phyloP scores from a whole-genome alignment of 805 yeast genomes.

The Lipomyces mesembrius region DNA sequence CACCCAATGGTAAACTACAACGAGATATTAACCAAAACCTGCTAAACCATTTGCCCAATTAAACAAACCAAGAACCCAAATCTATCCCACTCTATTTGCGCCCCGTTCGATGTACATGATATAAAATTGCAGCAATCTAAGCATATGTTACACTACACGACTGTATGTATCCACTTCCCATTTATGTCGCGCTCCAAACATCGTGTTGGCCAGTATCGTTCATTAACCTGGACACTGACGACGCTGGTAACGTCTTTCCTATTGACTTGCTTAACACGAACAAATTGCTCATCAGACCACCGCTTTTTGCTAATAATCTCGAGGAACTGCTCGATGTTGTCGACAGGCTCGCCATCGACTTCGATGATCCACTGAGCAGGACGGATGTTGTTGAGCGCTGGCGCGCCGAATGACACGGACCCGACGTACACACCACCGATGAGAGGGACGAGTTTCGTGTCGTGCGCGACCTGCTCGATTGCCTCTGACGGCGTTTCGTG shows the following conservation, averaged over 20 bases:
- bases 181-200: conserved; percentile 16
- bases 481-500: conserved; percentile 33
- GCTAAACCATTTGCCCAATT: not conserved
- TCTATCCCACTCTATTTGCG: not conserved
- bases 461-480: conserved; percentile 34
- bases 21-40: not conserved
- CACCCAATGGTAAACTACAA: not conserved
- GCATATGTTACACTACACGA: conserved; percentile 7
- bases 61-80: conserved; percentile 1
- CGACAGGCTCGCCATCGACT: conserved; percentile 56
- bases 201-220: conserved; percentile 36
- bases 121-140: not conserved
- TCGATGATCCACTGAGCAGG: conserved; percentile 79
- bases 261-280: conserved; percentile 37
- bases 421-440: conserved; percentile 37
- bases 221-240: conserved; percentile 34
- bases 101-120: not conserved
- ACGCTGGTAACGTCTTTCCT: conserved; percentile 36
- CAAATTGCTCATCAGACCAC: conserved; percentile 34
- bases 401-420: conserved; percentile 36
- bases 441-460: conserved; percentile 24
- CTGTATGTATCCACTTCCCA: conserved; percentile 29
- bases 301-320: conserved; percentile 9
- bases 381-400: conserved; percentile 33
- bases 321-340: conserved; percentile 23